Evolutionary conservation across 2,329 filamentous ascomycete genomes (phyloP).

Genomic region (Trichoderma sp.): DNA sequence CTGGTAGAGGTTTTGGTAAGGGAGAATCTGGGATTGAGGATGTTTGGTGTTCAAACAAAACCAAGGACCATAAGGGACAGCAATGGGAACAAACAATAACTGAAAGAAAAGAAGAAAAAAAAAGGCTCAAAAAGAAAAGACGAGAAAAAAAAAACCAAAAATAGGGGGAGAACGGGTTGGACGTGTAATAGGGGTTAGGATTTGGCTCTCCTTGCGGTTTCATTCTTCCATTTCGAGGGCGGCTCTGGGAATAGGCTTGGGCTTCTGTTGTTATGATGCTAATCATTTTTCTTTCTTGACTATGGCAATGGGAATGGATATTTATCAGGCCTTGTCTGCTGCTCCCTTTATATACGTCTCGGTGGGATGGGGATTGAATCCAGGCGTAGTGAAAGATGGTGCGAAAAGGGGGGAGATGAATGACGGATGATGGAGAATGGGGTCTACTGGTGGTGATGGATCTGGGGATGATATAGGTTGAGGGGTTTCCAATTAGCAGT

Average conservation of each 20-base stretch:
- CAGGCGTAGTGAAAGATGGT: conserved; percentile 2
- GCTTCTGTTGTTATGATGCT: not conserved
- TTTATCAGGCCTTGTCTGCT: not conserved
- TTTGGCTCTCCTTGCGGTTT: conserved; percentile 13
- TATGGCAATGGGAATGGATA: conserved; percentile 4
- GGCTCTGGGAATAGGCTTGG: conserved; percentile 25
- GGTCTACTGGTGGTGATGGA: too few relatives aligned
- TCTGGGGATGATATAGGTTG: too few relatives aligned
- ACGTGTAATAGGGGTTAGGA: not conserved
- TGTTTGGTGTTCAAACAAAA: not conserved
- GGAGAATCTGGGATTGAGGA: not conserved
- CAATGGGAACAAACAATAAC: not conserved
- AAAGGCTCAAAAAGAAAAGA: not conserved
- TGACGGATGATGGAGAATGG: too few relatives aligned
- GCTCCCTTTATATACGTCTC: conserved; percentile 18
- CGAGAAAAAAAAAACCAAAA: conserved; percentile 3
- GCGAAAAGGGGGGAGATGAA: not conserved
- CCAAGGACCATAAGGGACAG: not conserved
- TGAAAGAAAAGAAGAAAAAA: not conserved
- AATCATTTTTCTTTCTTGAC: not conserved
- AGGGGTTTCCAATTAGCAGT: too few relatives aligned
- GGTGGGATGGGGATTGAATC: not conserved
- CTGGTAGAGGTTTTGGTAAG: conserved; percentile 1
- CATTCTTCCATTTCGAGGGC: conserved; percentile 6
- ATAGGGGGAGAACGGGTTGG: not conserved